Base-by-base conservation (phyloP, 306 rosid species). In the Vicia faba region DNA sequence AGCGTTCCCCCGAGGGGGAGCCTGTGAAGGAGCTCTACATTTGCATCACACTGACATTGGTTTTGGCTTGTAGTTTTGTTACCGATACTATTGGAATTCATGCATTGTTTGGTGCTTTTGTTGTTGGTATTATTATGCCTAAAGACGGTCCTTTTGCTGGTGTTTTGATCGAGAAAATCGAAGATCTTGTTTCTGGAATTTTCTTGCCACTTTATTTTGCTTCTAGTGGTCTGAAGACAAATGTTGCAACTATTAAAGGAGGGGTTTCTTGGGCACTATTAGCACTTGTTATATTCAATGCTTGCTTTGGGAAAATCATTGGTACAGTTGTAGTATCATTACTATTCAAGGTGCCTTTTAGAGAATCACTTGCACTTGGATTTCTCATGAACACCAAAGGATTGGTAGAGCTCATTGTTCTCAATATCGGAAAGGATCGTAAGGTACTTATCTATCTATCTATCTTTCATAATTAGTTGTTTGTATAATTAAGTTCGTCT, bases 341-440 rank as follows among this genome's bases (percentile, higher is more conserved):
- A 19, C 0, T 69, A 0, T 82, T 57, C 38, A 84, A 84, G 71
- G 35, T 88, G 26, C 95, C 84, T 48, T 41, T 77, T 11, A 78
- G 80, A 76, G 95, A 88, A 65, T 69, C 95, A 7, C 15, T 88
- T 23, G 82, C 91, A 4, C 91, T 88, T 53, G 95, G 89, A 31
- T 84, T 88, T 31, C 87, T 88, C 48, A 88, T 88, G 95, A 88
- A 86, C 80, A 88, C 95, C 38, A 86, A 88, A 64, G 95, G 95
- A 1, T 60, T 88, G 74, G 91, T 88, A 2, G 95, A 88, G 72
- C 95, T 88, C 62, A 88, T 88, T 33, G 91, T 88, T 75, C 95
- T 88, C 76, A 86, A 85, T 73, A 88, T 88, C 44, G 95, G 95
- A 78, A 88, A 80, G 77, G 95, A 88, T 23, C 67, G 91, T 70